A percentile compares a stretch with the other conserved stretches of the same genome.
phyloP scores from a whole-genome alignment of 2,329 filamentous ascomycete species.

The Pyrenochaeta sp. region DNA sequence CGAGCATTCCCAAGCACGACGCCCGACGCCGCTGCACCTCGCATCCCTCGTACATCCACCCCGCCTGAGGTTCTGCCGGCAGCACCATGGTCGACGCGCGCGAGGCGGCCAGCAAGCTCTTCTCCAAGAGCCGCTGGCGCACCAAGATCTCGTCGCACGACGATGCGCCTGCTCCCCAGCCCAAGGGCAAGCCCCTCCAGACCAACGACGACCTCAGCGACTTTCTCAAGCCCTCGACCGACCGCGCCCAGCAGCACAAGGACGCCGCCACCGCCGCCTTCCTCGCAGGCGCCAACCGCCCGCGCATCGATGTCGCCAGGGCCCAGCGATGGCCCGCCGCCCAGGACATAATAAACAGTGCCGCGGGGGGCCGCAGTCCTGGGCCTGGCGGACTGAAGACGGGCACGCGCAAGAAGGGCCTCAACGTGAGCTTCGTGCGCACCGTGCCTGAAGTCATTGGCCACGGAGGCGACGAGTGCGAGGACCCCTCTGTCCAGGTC shows the following conservation, averaged over 20 bases:
- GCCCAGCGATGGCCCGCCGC: constrained; percentile 61
- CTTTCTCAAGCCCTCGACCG: constrained; percentile 64
- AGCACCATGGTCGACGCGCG: constrained; percentile 43
- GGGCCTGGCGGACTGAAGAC: constrained; percentile 47
- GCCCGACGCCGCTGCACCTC: background rate
- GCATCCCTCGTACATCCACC: background rate
- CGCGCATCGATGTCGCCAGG: constrained; percentile 58
- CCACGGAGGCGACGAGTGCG: constrained; percentile 87
- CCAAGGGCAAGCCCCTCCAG: constrained; percentile 41
- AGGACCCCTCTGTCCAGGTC: constrained; percentile 75
- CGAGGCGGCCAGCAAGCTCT: constrained; percentile 44
- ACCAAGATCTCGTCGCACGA: constrained; percentile 55
- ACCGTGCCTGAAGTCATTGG: constrained; percentile 82
- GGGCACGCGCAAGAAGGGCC: constrained; percentile 65
- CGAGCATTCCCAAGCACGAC: constrained; percentile 6
- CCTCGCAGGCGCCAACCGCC: constrained; percentile 34
- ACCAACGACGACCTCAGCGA: constrained; percentile 60
- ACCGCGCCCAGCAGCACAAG: constrained; percentile 47
- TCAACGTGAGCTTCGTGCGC: constrained; percentile 77
- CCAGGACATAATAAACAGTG: constrained; percentile 50
- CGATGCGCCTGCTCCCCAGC: constrained; percentile 39
- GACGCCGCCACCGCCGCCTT: constrained; percentile 38
- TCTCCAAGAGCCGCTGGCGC: constrained; percentile 56
- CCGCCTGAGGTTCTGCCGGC: constrained; percentile 8
- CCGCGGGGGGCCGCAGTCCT: constrained; percentile 40